Evolutionary conservation across 2,329 filamentous ascomycete genomes (phyloP).

Genomic region (Penicillium digitatum): DNA sequence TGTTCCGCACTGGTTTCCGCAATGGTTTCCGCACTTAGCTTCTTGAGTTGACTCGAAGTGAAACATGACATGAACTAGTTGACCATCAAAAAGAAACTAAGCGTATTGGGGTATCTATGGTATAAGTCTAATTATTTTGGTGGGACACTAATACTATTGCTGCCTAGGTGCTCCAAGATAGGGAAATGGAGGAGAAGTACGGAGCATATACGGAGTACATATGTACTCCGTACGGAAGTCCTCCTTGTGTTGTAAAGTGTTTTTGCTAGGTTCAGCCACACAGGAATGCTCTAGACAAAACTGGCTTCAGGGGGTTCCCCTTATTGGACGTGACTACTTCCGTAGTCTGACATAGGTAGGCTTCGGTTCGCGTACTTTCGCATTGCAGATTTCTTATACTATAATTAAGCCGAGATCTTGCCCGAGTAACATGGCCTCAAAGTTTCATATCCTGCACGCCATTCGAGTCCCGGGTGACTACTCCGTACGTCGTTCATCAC

Average conservation of each 20-base stretch:
- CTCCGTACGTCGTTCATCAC: not conserved
- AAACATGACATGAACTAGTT: not conserved
- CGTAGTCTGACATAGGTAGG: slow-evolving; percentile 2
- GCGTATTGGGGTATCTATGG: not conserved
- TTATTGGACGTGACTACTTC: slow-evolving; percentile 13
- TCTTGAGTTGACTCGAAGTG: not conserved
- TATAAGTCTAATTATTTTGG: not conserved
- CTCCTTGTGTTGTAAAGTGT: not conserved
- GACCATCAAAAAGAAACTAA: not conserved
- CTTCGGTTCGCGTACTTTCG: slow-evolving; percentile 1
- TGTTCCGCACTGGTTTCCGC: not conserved
- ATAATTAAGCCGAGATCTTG: slow-evolving; percentile 5
- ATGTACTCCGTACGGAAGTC: not conserved
- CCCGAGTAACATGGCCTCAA: slow-evolving; percentile 1
- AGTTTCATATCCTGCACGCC: slow-evolving; percentile 6
- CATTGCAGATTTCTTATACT: not conserved
- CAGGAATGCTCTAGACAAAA: slow-evolving; percentile 6
- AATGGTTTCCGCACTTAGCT: not conserved
- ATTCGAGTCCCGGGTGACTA: not conserved
- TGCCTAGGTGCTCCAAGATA: not conserved
- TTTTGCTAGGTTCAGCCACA: not conserved
- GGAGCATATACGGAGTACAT: not conserved
- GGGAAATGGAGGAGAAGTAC: not conserved
- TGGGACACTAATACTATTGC: not conserved
- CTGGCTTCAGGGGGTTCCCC: slow-evolving; percentile 9